Conservation (phyloP, 495 filamentous ascomycete species). For the Lentithecium fluviatile region DNA sequence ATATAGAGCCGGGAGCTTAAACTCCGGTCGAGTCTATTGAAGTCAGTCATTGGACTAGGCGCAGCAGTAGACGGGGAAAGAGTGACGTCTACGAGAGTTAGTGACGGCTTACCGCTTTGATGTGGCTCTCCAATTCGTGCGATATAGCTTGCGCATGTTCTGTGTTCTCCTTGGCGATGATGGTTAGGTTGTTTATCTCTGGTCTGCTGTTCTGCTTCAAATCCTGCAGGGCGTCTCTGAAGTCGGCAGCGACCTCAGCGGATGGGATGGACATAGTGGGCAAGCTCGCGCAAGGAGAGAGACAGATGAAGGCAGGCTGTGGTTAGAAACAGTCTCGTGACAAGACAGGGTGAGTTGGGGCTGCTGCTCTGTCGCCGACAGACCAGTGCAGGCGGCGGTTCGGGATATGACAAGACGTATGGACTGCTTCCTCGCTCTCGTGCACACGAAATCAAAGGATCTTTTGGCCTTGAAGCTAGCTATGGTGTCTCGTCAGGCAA, state of each 20-base stretch:
- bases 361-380: constrained; percentile 7
- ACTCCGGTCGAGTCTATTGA: constrained; percentile 72
- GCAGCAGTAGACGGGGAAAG: background rate
- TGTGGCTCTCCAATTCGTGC: constrained; percentile 83
- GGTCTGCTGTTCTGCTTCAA: constrained; percentile 82
- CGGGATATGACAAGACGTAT: constrained; percentile 1
- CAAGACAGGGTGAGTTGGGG: constrained; percentile 20
- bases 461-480: constrained; percentile 33
- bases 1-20: constrained; percentile 93
- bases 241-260: constrained; percentile 92
- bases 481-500: constrained; percentile 20
- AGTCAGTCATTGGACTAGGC: constrained; percentile 14
- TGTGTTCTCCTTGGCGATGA: constrained; percentile 95
- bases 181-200: constrained; percentile 92
- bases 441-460: constrained; percentile 32
- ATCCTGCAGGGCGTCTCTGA: constrained; percentile 87
- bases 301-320: constrained; percentile 3
- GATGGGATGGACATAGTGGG: constrained; percentile 73
- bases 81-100: background rate
- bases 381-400: no score
- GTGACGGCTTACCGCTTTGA: constrained; percentile 74
- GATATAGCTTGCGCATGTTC: constrained; percentile 91
- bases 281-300: constrained; percentile 17
- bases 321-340: constrained; percentile 18
- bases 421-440: constrained; percentile 30